Evolutionary conservation across 2,329 filamentous ascomycete genomes (phyloP).

Genomic region (Fusarium musae): DNA sequence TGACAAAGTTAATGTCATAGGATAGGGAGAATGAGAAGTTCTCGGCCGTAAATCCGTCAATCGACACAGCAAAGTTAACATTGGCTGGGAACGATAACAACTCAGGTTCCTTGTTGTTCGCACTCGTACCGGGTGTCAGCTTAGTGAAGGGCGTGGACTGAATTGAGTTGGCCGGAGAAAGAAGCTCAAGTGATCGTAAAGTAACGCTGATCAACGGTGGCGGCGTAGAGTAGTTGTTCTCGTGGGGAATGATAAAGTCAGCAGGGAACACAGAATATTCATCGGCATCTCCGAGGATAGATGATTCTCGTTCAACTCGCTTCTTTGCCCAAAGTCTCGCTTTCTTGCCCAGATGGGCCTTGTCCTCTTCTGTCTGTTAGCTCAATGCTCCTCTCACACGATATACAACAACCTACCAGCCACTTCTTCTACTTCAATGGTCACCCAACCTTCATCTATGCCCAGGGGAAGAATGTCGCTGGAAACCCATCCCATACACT

Average conservation of each 20-base stretch:
- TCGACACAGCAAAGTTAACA: slow-evolving; percentile 50
- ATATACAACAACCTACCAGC: slow-evolving; percentile 53
- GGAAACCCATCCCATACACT: slow-evolving; percentile 77
- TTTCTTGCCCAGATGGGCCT: slow-evolving; percentile 62
- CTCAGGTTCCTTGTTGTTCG: slow-evolving; percentile 44
- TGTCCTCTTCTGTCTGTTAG: slow-evolving; percentile 55
- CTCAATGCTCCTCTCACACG: not conserved
- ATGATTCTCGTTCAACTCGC: slow-evolving; percentile 68
- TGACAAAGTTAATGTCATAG: slow-evolving; percentile 73
- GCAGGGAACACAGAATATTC: slow-evolving; percentile 65
- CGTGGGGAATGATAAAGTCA: slow-evolving; percentile 71
- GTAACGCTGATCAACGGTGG: slow-evolving; percentile 61
- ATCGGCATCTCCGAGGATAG: slow-evolving; percentile 68
- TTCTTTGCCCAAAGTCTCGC: slow-evolving; percentile 71
- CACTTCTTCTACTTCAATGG: slow-evolving; percentile 66
- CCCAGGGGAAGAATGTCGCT: slow-evolving; percentile 66
- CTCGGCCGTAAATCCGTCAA: slow-evolving; percentile 54
- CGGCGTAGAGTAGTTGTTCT: slow-evolving; percentile 62
- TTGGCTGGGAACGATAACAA: slow-evolving; percentile 50
- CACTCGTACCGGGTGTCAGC: slow-evolving; percentile 13
- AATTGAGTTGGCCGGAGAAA: slow-evolving; percentile 56
- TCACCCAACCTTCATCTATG: slow-evolving; percentile 66
- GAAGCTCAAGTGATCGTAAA: slow-evolving; percentile 63
- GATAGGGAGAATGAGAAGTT: slow-evolving; percentile 59
- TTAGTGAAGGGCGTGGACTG: slow-evolving; percentile 58